Evolutionary conservation across 148 eudicot species (phyloP), one percentile per base, ranked within the genome.

Genomic region (Vaccinium vitisidaea): DNA sequence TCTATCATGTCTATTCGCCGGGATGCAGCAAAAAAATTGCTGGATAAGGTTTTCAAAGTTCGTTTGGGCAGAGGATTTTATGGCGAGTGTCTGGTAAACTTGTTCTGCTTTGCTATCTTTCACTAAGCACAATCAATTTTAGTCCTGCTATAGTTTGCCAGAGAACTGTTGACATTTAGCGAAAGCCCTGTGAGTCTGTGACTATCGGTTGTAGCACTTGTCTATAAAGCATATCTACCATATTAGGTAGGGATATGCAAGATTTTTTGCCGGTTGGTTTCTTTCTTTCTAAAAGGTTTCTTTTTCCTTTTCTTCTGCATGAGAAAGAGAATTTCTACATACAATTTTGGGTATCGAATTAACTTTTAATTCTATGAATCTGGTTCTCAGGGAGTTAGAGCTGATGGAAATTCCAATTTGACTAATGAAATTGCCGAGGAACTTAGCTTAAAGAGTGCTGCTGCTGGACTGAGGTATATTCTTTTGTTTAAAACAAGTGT

Each of bases 11-110:
- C 88, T 75, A 58, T 84, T 84, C 89, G 88, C 23, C 91, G 85
- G 85, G 87, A 84, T 84, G 89, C 90, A 16, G 94, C 93, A 81
- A 89, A 80, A 53, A 87, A 84, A 71, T 86, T 93, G 81, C 85
- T 93, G 73, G 77, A 83, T 73, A 94, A 92, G 86, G 86, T 89
- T 82, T 94, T 94, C 80, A 92, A 85, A 87, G 89, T 96, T 87
- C 92, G 86, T 77, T 85, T 94, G 61, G 99, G 99, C 70, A 88
- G 91, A 88, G 99, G 98, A 83, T 79, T 93, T 69, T 94, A 93
- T 83, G 99, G 99, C 82, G 97, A 96, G 84, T 96, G 99, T 87
- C 89, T 94, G 90, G 99, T 94, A 94, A 86, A 71, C 71, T 82
- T 32, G 2, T 19, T 65, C 81, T 61, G 83, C 77, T 5, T 77